Evolutionary conservation across 1,284 basidiomycete genomes (phyloP).

Genomic region (Melampsora abietis-canadensis): DNA sequence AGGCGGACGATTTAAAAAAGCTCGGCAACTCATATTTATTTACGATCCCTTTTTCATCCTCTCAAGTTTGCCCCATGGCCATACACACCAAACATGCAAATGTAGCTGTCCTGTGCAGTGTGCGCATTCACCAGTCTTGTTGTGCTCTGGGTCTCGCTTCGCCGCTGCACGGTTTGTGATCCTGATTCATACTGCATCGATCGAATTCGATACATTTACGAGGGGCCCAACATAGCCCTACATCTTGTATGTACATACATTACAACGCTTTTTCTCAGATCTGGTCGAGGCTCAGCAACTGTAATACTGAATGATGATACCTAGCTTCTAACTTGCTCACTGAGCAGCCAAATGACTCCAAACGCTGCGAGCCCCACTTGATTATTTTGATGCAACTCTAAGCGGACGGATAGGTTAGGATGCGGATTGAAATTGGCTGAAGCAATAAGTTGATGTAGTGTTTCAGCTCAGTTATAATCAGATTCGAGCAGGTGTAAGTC

Average conservation of each 20-base stretch:
- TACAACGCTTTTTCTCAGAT: too few species aligned
- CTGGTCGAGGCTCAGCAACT: too few species aligned
- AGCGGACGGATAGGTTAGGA: neutral
- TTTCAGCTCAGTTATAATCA: neutral
- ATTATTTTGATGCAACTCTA: neutral
- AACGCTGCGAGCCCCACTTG: slow-evolving; percentile 1
- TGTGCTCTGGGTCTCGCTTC: neutral
- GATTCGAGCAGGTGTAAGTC: neutral
- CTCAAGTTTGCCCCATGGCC: too few species aligned
- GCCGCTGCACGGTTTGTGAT: slow-evolving; percentile 4
- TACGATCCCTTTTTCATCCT: too few species aligned
- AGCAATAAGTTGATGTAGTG: slow-evolving; percentile 1
- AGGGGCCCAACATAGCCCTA: neutral
- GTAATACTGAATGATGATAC: neutral
- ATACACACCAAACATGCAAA: too few species aligned
- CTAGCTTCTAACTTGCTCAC: neutral
- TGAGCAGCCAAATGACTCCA: slow-evolving; percentile 1
- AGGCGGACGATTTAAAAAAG: too few species aligned
- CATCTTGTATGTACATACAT: too few species aligned
- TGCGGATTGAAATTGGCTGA: neutral
- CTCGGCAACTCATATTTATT: too few species aligned
- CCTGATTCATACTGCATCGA: neutral
- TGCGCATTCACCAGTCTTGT: too few species aligned
- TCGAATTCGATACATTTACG: too few species aligned
- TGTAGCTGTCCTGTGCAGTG: too few species aligned